Percentiles rank a stretch among this genome's conserved stretches.
Conservation (phyloP, 169 alveolate genomes). For the Eimeria sp. region DNA sequence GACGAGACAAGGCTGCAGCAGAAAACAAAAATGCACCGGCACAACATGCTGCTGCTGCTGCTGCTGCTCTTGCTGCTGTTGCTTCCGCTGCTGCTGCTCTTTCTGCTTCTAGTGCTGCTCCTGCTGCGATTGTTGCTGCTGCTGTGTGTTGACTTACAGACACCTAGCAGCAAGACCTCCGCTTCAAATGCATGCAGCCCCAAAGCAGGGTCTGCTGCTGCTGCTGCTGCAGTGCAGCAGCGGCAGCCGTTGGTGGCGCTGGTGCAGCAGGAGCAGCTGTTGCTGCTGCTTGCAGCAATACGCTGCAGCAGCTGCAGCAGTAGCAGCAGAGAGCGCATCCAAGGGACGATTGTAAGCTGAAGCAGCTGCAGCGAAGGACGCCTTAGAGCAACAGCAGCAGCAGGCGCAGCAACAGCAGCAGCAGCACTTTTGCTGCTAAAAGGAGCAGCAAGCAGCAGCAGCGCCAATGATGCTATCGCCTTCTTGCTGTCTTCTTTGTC, state of each 20-base stretch:
- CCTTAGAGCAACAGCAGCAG: constrained; percentile 3
- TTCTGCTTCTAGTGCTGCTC: constrained; percentile 37
- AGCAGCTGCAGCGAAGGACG: constrained; percentile 52
- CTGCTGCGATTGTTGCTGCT: background rate
- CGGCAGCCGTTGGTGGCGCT: constrained; percentile 37
- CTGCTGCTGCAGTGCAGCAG: constrained; percentile 59
- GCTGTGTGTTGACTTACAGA: background rate
- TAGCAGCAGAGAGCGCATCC: constrained; percentile 1
- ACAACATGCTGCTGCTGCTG: background rate
- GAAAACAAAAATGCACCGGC: background rate
- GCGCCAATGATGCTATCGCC: constrained; percentile 7
- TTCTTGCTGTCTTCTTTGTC: background rate
- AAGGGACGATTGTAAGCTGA: constrained; percentile 6
- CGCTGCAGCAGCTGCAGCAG: background rate
- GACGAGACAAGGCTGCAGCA: constrained; percentile 43
- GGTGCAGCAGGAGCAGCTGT: constrained; percentile 26
- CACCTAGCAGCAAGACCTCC: constrained; percentile 32
- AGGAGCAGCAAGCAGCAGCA: constrained; percentile 37
- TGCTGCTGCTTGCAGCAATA: background rate
- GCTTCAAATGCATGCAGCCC: constrained; percentile 38
- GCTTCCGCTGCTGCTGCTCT: constrained; percentile 45
- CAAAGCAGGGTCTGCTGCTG: constrained; percentile 42
- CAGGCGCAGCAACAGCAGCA: constrained; percentile 12
- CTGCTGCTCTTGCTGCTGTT: constrained; percentile 41
- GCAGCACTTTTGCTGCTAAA: constrained; percentile 42